Evolutionary conservation across 23 red algal genomes (phyloP).

Genomic region (Porphyridium purpureum): DNA sequence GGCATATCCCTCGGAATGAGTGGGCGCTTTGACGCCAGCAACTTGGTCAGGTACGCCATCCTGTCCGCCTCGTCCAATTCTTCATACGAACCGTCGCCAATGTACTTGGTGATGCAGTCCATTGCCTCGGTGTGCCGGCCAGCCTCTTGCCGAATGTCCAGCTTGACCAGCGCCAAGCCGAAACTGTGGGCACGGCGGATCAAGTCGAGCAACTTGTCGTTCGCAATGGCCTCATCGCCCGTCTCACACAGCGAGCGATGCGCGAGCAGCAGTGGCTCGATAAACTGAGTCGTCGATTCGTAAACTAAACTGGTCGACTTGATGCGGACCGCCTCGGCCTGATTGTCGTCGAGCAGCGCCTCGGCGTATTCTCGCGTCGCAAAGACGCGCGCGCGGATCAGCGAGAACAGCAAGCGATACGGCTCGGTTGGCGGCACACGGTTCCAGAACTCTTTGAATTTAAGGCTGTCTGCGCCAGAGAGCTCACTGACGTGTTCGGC

Average conservation of each 20-base stretch:
- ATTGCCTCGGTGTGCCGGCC: conserved; percentile 82
- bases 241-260: conserved; percentile 69
- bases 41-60: conserved; percentile 54
- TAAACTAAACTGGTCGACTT: conserved; percentile 5
- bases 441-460: conserved; percentile 99
- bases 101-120: conserved; percentile 62
- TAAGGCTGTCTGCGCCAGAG: conserved; percentile 34
- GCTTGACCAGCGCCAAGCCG: conserved; percentile 69
- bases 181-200: conserved; percentile 81
- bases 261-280: conserved; percentile 86
- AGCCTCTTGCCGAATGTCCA: conserved; percentile 91
- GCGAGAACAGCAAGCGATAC: conserved; percentile 73
- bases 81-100: conserved; percentile 65
- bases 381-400: conserved; percentile 86
- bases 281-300: conserved; percentile 30
- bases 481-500: too few relatives aligned
- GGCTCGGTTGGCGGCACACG: conserved; percentile 89
- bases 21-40: conserved; percentile 53
- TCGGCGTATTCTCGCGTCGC: conserved; percentile 71
- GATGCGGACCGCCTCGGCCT: neutral
- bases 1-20: conserved; percentile 75
- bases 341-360: conserved; percentile 28
- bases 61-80: conserved; percentile 60
- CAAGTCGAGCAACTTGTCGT: conserved; percentile 60
- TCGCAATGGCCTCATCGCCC: conserved; percentile 49